Conservation (phyloP, 1,284 basidiomycete genomes). For the Apiotrichum laibachii region DNA sequence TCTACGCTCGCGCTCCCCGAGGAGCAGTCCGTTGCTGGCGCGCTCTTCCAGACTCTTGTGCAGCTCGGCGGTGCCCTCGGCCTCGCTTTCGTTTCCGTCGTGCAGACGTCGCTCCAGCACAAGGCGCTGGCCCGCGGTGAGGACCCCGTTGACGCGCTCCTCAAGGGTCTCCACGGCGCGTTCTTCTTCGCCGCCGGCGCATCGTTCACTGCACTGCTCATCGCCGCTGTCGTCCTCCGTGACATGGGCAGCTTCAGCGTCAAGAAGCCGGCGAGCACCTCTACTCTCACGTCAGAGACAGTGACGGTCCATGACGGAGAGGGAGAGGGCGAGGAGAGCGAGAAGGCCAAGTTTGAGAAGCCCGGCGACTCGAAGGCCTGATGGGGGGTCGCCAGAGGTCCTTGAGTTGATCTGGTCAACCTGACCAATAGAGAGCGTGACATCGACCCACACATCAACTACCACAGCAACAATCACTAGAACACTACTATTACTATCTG, state of each 20-base stretch:
- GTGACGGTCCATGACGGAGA: not conserved
- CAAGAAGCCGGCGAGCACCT: conserved; percentile 4
- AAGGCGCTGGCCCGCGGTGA: conserved; percentile 23
- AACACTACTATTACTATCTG: too few relatives aligned
- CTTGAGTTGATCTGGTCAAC: too few relatives aligned
- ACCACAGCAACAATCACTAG: too few relatives aligned
- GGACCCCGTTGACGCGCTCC: conserved; percentile 16
- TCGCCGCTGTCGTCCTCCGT: conserved; percentile 34
- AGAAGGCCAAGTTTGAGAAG: not conserved
- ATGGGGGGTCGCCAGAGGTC: too few relatives aligned
- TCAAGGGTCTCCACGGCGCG: conserved; percentile 40
- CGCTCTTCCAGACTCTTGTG: conserved; percentile 52
- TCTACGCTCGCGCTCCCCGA: conserved; percentile 66
- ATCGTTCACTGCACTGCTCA: conserved; percentile 33
- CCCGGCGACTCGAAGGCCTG: not conserved
- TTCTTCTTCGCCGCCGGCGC: conserved; percentile 45
- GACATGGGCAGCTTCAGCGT: conserved; percentile 31
- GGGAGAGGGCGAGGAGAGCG: not conserved
- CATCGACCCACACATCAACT: too few relatives aligned
- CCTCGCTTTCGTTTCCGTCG: conserved; percentile 69
- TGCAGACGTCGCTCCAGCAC: conserved; percentile 52
- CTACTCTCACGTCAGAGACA: not conserved
- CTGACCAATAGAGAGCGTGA: too few relatives aligned
- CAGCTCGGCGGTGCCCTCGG: conserved; percentile 72
- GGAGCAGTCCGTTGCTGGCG: conserved; percentile 76